Evolutionary conservation across 495 filamentous ascomycete species (phyloP).

Genomic region (Neohortaea acidophila): DNA sequence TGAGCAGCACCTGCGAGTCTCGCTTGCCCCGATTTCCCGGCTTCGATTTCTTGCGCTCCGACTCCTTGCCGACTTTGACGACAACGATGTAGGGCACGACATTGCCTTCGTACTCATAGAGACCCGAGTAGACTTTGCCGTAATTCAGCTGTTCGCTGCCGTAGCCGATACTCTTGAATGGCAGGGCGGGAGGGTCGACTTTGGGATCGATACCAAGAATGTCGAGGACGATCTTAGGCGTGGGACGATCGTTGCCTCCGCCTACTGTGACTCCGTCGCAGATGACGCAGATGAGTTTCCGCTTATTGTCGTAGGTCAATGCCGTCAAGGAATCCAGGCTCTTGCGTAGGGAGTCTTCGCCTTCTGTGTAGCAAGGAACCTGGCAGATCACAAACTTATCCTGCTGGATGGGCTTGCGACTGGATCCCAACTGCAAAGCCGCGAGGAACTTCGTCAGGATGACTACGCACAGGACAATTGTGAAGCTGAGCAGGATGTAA

Average conservation of each 20-base stretch:
- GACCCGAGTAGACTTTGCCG: slow-evolving; percentile 93
- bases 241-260: slow-evolving; percentile 89
- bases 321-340: slow-evolving; percentile 89
- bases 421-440: slow-evolving; percentile 84
- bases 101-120: slow-evolving; percentile 95
- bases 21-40: slow-evolving; percentile 97
- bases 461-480: slow-evolving; percentile 62
- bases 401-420: slow-evolving; percentile 74
- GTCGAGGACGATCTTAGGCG: slow-evolving; percentile 91
- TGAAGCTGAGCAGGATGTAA: slow-evolving; percentile 77
- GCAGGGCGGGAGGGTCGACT: slow-evolving; percentile 82
- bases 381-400: slow-evolving; percentile 99
- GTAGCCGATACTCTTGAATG: slow-evolving; percentile 79
- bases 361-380: slow-evolving; percentile 94
- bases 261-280: slow-evolving; percentile 96
- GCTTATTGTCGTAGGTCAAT: slow-evolving; percentile 92
- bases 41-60: slow-evolving; percentile 79
- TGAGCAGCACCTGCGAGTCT: slow-evolving; percentile 77
- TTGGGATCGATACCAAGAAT: slow-evolving; percentile 96
- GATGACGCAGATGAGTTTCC: slow-evolving; percentile 83
- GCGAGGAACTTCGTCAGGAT: slow-evolving; percentile 83
- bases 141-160: slow-evolving; percentile 93
- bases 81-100: slow-evolving; percentile 92
- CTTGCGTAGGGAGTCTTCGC: slow-evolving; percentile 82
- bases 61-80: slow-evolving; percentile 94